Evolutionary conservation across 2,329 filamentous ascomycete genomes (phyloP).

Genomic region (Fusarium zealandicum): DNA sequence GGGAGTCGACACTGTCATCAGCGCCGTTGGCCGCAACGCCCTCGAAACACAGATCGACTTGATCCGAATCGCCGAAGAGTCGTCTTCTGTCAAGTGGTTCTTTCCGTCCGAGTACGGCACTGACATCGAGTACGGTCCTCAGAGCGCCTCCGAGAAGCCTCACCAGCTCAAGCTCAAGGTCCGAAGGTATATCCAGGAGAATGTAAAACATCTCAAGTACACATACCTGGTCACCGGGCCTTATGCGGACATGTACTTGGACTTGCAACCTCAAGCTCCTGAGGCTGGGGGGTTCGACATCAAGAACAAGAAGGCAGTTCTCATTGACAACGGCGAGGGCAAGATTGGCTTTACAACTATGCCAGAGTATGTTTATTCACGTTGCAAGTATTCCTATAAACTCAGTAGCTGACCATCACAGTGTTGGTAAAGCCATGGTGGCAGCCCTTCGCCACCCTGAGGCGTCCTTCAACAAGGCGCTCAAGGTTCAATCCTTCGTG

Average conservation of each 20-base stretch:
- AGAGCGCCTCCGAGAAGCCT: slow-evolving; percentile 67
- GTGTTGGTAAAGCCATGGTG: slow-evolving; percentile 71
- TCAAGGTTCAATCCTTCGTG: slow-evolving; percentile 77
- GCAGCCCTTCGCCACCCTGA: slow-evolving; percentile 66
- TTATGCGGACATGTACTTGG: slow-evolving; percentile 69
- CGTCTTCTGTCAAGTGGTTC: slow-evolving; percentile 65
- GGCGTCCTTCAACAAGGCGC: slow-evolving; percentile 59
- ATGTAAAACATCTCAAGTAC: slow-evolving; percentile 61
- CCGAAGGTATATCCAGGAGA: slow-evolving; percentile 64
- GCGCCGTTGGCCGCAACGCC: slow-evolving; percentile 68
- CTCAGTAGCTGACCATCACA: slow-evolving; percentile 39
- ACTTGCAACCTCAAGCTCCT: slow-evolving; percentile 40
- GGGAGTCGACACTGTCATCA: slow-evolving; percentile 70
- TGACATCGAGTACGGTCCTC: slow-evolving; percentile 66
- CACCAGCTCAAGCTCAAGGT: slow-evolving; percentile 76
- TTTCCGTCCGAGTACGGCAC: slow-evolving; percentile 74
- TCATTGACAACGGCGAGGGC: slow-evolving; percentile 68
- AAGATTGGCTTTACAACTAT: slow-evolving; percentile 74
- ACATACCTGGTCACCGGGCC: slow-evolving; percentile 76
- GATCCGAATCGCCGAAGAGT: slow-evolving; percentile 64
- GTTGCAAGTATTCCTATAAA: neutral
- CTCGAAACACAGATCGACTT: slow-evolving; percentile 68
- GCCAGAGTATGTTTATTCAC: slow-evolving; percentile 63
- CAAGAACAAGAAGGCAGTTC: slow-evolving; percentile 60
- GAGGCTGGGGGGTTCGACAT: slow-evolving; percentile 66